Evolutionary conservation across 345 rosid genomes (phyloP), one percentile per base, ranked within the genome.

Genomic region (Melaleuca quinquenervia): DNA sequence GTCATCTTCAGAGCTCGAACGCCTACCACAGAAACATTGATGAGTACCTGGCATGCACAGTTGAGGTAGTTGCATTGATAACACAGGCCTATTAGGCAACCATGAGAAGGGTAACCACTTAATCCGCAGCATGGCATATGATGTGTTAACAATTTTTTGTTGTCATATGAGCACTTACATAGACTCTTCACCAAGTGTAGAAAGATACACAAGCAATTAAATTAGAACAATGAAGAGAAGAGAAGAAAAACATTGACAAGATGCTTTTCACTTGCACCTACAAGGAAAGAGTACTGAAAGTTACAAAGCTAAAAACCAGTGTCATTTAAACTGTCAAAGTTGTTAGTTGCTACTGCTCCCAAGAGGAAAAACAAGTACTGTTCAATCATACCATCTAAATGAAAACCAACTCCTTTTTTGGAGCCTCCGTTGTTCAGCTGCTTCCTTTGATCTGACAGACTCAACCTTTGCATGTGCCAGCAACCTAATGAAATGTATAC

Each of bases 391-490:
- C 98, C 98, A 94, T 84, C 91, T 87, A 86, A 95, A 92, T n/a
- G 98, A 93, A 89, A 95, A 96, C 99, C 99, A 97, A 86, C 96
- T 91, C 84, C 90, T 93, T 91, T 94, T 95, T 88, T 93, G 91
- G 87, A 92, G 92, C 91, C 90, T 92, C 88, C 93, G 93, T 89
- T 90, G 95, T 89, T 95, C 97, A 84, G 99, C 99, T 85, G 95
- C 99, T 91, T 96, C 99, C 92, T 95, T 97, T 22, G 94, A 92
- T 89, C 91, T 95, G 60, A 94, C 97, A 85, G 98, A 94, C 93
- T 97, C 99, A 92, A 93, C 94, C 94, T 96, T 97, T 62, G 98
- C 99, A 94, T 97, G 99, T 82, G 98, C 99, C 89, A 97, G 98
- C 88, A 97, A 93, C 98, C 99, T 97, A 89, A 62, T 26, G 32